These are phyloP conservation scores for Fusarium paranaense DNA, from an alignment of 2,329 filamentous ascomycete genomes.

Conservation along the genomic window DNA sequence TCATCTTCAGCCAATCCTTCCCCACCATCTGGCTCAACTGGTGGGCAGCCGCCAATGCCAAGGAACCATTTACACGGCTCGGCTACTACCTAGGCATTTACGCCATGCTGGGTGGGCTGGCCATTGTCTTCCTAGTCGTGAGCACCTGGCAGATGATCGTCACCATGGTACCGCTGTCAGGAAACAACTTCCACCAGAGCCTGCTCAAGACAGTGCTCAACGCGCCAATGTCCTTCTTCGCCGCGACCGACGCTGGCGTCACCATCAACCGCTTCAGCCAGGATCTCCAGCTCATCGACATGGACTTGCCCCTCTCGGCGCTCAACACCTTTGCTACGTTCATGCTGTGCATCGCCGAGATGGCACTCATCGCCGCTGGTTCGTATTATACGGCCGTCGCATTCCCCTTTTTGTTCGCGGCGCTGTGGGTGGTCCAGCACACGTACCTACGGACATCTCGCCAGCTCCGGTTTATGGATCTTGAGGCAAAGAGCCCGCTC, in stretches of 20 bases:
- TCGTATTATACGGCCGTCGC: conserved; percentile 34
- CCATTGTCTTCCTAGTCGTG: conserved; percentile 29
- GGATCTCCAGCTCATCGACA: conserved; percentile 54
- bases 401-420: conserved; percentile 20
- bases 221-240: conserved; percentile 51
- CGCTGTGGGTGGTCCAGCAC: conserved; percentile 30
- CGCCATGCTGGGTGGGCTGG: conserved; percentile 29
- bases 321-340: conserved; percentile 39
- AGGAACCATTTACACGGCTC: conserved; percentile 22
- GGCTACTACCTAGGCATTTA: conserved; percentile 42
- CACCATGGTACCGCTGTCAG: conserved; percentile 41
- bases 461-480: conserved; percentile 63
- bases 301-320: conserved; percentile 46
- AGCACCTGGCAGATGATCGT: conserved; percentile 44
- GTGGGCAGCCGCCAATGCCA: conserved; percentile 40
- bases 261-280: conserved; percentile 55
- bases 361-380: conserved; percentile 31
- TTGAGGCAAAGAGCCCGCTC: conserved; percentile 62
- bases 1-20: conserved; percentile 42
- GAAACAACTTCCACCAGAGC: conserved; percentile 35
- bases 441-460: conserved; percentile 61
- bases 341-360: conserved; percentile 36
- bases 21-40: conserved; percentile 45
- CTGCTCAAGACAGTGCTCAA: conserved; percentile 39
- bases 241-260: conserved; percentile 48